A percentile compares a stretch with the other conserved stretches of the same genome.
Evolutionary conservation across 352 stramenopile species (phyloP).

Genomic region (Globisporangium irregulare): DNA sequence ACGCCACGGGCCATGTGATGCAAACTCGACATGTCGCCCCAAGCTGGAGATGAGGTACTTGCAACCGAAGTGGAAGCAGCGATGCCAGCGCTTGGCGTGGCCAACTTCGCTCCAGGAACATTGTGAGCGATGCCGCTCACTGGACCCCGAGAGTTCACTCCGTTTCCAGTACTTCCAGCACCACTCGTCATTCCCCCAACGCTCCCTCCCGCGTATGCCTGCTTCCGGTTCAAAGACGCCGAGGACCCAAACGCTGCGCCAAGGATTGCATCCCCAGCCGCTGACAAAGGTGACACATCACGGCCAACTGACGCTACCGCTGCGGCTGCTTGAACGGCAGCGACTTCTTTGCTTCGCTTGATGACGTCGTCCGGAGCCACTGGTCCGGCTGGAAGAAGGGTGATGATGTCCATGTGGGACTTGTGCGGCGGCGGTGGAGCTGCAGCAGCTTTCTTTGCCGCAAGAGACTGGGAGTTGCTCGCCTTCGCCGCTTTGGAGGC

Average conservation of each 20-base stretch:
- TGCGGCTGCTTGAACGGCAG: slow-evolving; percentile 69
- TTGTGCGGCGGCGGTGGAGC: slow-evolving; percentile 62
- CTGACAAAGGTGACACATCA: slow-evolving; percentile 44
- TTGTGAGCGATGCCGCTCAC: slow-evolving; percentile 2
- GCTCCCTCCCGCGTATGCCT: slow-evolving; percentile 29
- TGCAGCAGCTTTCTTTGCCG: slow-evolving; percentile 22
- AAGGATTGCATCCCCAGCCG: slow-evolving; percentile 47
- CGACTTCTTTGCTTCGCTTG: slow-evolving; percentile 81
- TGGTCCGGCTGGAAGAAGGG: slow-evolving; percentile 43
- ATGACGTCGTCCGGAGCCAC: slow-evolving; percentile 83
- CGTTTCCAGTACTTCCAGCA: background rate
- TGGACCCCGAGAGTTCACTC: slow-evolving; percentile 7
- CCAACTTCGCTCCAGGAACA: slow-evolving; percentile 10
- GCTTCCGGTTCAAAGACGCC: slow-evolving; percentile 35
- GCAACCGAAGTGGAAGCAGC: slow-evolving; percentile 10
- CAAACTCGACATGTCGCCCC: slow-evolving; percentile 25
- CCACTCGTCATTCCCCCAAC: slow-evolving; percentile 13
- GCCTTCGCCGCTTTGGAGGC: slow-evolving; percentile 13
- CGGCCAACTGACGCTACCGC: slow-evolving; percentile 56
- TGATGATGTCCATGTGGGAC: slow-evolving; percentile 74
- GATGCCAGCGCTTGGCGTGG: slow-evolving; percentile 9
- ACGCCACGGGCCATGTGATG: slow-evolving; percentile 34
- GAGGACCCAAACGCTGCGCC: slow-evolving; percentile 46
- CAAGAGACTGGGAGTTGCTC: slow-evolving; percentile 8
- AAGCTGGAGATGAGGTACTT: slow-evolving; percentile 17